These are phyloP conservation scores for Dictyostelium firmibasis DNA, from an alignment of 78 protist species.

Conservation along the genomic window DNA sequence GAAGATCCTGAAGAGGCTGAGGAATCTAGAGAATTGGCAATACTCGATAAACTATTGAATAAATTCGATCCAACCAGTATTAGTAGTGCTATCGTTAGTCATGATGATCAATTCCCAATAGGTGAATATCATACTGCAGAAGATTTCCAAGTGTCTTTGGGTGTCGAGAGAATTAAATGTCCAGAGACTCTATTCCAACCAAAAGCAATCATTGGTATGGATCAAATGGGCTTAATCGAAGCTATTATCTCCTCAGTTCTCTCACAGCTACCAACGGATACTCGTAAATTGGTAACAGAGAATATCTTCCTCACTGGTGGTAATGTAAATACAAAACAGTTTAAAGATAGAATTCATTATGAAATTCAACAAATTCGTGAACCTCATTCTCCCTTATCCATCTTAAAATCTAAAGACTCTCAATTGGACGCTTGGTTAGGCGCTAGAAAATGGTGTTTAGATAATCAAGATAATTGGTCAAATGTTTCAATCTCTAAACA, in stretches of 20 bases:
- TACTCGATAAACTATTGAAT: constrained; percentile 34
- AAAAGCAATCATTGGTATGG: constrained; percentile 54
- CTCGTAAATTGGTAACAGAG: not conserved
- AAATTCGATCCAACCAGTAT: constrained; percentile 49
- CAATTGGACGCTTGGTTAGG: constrained; percentile 50
- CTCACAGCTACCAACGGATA: not conserved
- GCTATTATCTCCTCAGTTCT: not conserved
- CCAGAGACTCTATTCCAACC: constrained; percentile 80
- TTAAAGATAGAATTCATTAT: constrained; percentile 17
- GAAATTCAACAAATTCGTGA: constrained; percentile 52
- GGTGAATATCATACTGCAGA: constrained; percentile 22
- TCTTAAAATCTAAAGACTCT: not conserved
- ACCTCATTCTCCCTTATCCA: constrained; percentile 11
- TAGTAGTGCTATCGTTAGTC: not conserved
- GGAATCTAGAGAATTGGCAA: constrained; percentile 3
- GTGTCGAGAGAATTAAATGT: constrained; percentile 62
- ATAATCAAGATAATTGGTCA: constrained; percentile 17
- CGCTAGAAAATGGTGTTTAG: constrained; percentile 48
- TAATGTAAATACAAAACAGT: not conserved
- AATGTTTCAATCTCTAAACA: constrained; percentile 7
- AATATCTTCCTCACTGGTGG: constrained; percentile 76
- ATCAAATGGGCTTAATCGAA: constrained; percentile 71
- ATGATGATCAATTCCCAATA: not conserved
- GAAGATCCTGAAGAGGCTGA: constrained; percentile 44
- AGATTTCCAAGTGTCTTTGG: constrained; percentile 62